Percentiles rank a stretch among this genome's conserved stretches.
Conservation (phyloP, 1,284 basidiomycete genomes). For the Cutaneotrichosporon sp. region DNA sequence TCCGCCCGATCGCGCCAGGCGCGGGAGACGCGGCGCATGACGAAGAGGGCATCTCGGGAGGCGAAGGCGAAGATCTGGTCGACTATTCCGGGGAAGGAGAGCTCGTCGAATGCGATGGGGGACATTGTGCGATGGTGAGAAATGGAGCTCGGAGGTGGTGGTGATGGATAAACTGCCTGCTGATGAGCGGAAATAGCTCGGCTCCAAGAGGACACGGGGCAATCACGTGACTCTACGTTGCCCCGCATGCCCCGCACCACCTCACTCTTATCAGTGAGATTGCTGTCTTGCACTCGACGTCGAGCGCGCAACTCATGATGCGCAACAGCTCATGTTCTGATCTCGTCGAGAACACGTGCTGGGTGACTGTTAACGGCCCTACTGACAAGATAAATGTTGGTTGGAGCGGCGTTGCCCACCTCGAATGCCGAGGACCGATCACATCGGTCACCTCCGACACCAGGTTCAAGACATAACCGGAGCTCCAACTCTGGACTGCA, state of each 20-base stretch:
- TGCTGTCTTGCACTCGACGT: too few relatives aligned
- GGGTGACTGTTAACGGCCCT: too few relatives aligned
- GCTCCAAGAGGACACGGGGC: neutral
- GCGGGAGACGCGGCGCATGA: neutral
- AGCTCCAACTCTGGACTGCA: neutral
- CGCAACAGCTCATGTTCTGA: too few relatives aligned
- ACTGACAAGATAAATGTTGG: neutral
- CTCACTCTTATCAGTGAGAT: too few relatives aligned
- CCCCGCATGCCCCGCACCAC: too few relatives aligned
- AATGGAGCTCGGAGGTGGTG: too few relatives aligned
- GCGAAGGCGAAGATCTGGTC: constrained; percentile 2
- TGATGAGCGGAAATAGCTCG: neutral
- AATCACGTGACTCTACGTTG: neutral
- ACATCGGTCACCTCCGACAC: neutral
- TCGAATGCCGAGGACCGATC: neutral
- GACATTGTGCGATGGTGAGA: neutral
- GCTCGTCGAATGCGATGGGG: neutral
- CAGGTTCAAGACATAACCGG: neutral
- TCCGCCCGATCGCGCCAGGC: constrained; percentile 1
- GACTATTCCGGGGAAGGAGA: constrained; percentile 4
- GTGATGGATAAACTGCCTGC: too few relatives aligned
- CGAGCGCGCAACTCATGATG: too few relatives aligned
- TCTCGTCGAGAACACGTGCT: too few relatives aligned
- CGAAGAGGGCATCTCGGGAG: neutral
- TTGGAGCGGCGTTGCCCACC: neutral